phyloP scores from a whole-genome alignment of 2,329 filamentous ascomycete species.

The Fusarium poae region DNA sequence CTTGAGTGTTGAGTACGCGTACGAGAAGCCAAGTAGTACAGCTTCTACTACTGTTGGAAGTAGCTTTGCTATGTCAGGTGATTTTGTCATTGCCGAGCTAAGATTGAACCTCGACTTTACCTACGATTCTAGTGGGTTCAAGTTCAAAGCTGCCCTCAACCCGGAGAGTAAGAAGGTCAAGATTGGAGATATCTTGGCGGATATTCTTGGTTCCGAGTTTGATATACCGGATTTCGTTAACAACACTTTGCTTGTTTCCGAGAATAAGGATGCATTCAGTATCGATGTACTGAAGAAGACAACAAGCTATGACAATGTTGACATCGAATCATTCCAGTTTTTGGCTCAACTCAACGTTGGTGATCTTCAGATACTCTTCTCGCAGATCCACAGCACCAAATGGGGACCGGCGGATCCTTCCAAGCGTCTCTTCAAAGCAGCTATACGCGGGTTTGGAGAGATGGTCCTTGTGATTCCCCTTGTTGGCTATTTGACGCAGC shows the following conservation, averaged over 20 bases:
- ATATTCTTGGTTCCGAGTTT: conserved; percentile 7
- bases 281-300: conserved; percentile 14
- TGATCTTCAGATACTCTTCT: conserved; percentile 20
- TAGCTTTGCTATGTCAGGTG: conserved; percentile 34
- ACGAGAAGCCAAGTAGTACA: background rate
- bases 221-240: conserved; percentile 29
- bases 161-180: conserved; percentile 2
- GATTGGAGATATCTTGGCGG: conserved; percentile 22
- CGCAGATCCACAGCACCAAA: conserved; percentile 25
- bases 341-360: conserved; percentile 20
- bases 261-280: background rate
- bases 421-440: conserved; percentile 39
- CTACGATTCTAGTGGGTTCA: conserved; percentile 9
- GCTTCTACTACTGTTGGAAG: conserved; percentile 1
- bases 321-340: conserved; percentile 33
- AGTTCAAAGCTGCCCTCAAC: conserved; percentile 12
- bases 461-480: conserved; percentile 2
- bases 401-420: conserved; percentile 29
- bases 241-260: conserved; percentile 4
- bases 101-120: conserved; percentile 27
- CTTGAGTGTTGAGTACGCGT: conserved; percentile 17
- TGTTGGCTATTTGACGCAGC: background rate
- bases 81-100: conserved; percentile 24
- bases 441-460: background rate
- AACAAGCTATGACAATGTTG: background rate